Percentiles rank a stretch among this genome's conserved stretches.
These are phyloP conservation scores for Brettanomyces sp. DNA, from an alignment of 805 yeast genomes.

Conservation along the genomic window DNA sequence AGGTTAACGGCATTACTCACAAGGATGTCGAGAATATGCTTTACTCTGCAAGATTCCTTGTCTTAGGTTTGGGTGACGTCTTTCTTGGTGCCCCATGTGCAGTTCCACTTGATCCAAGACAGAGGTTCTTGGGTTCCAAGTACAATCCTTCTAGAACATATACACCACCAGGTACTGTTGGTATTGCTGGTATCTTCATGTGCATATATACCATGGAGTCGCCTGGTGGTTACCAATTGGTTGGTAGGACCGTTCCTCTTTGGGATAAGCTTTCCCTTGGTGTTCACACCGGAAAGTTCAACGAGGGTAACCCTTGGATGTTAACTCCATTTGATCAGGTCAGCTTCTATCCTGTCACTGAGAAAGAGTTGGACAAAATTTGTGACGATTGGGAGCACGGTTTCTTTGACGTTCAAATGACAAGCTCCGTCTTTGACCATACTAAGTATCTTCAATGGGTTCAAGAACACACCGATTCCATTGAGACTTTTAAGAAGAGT, in stretches of 20 bases:
- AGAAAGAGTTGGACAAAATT: conserved; percentile 65
- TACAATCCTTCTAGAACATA: conserved; percentile 94
- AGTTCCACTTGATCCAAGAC: conserved; percentile 95
- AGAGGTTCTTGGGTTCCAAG: conserved; percentile 83
- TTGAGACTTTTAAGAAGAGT: conserved; percentile 52
- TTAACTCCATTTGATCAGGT: conserved; percentile 88
- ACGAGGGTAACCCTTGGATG: conserved; percentile 69
- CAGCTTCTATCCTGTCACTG: conserved; percentile 87
- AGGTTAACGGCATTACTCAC: conserved; percentile 74
- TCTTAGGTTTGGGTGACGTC: conserved; percentile 93
- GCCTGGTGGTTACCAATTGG: conserved; percentile 97
- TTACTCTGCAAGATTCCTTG: conserved; percentile 84
- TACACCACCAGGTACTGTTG: conserved; percentile 96
- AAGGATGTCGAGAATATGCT: conserved; percentile 73
- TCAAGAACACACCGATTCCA: conserved; percentile 60
- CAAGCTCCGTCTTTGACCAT: conserved; percentile 76
- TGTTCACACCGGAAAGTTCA: conserved; percentile 39
- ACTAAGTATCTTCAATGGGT: conserved; percentile 72
- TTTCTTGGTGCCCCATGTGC: conserved; percentile 98
- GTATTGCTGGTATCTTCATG: conserved; percentile 98
- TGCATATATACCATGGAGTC: conserved; percentile 97
- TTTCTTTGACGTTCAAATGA: conserved; percentile 62
- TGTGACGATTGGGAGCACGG: conserved; percentile 77
- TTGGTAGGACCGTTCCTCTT: conserved; percentile 93
- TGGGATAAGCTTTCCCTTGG: conserved; percentile 92